These are phyloP conservation scores for Nicotiana tomentosiformis DNA, from an alignment of 257 asterid genomes.

Conservation along the genomic window DNA sequence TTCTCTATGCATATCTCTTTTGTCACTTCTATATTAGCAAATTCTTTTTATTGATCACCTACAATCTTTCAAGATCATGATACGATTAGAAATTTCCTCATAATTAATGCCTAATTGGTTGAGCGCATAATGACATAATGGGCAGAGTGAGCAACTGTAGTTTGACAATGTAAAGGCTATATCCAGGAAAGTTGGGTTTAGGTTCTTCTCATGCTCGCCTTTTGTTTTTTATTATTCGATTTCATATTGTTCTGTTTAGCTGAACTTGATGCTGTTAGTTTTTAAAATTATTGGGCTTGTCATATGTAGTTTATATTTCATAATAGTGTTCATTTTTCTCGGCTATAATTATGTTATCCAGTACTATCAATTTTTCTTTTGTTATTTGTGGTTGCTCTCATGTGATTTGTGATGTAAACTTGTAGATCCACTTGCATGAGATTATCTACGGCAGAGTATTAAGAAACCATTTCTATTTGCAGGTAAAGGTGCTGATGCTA, in stretches of 20 bases:
- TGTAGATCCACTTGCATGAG: not conserved
- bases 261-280: not conserved
- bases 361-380: not conserved
- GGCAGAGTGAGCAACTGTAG: not conserved
- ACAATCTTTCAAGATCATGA: not conserved
- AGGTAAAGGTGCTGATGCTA: constrained; percentile 47
- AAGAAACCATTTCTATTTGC: constrained; percentile 15
- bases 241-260: not conserved
- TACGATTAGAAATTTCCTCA: not conserved
- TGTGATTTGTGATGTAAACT: not conserved
- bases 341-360: not conserved
- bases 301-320: not conserved
- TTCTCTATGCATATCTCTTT: not conserved
- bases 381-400: not conserved
- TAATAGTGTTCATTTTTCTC: not conserved
- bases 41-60: not conserved
- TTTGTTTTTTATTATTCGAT: not conserved
- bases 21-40: not conserved
- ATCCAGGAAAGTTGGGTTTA: not conserved
- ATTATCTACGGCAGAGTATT: not conserved
- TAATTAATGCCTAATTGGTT: not conserved
- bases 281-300: not conserved
- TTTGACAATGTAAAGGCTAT: not conserved
- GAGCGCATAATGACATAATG: not conserved
- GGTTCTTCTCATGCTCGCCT: not conserved